Base-by-base conservation (phyloP, 1,284 basidiomycete species). In the Cystobasidiaceae sp. region DNA sequence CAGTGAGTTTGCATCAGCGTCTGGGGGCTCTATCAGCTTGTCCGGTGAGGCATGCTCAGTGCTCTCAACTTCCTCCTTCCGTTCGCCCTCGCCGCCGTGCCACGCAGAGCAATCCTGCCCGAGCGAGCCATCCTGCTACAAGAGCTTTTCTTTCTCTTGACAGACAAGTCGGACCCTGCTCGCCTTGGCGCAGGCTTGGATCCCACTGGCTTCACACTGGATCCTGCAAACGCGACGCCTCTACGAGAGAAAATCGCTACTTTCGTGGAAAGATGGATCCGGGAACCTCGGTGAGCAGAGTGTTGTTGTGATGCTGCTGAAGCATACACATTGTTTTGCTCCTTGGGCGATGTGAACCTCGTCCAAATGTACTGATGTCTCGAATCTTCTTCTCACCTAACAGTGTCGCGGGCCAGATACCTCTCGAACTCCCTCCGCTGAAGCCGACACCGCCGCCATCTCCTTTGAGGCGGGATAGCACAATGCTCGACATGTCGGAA, bases 161-260 rank as follows among this genome's bases (percentile, higher is more conserved):
- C 66, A 27, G 71, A 70, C 43, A 70, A 68, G 62, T 27, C 32
- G 6, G 37, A 43, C 0, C 32, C 64, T 2, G 41, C 25, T 28
- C 57, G 51, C 27, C 70, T 70, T 23, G 67, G 69, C 19, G 65
- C 71, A 4, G 71, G 71, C 8, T 37, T 70, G n/a, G 51, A 64
- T 21, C 61, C 61, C 6, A 51, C 45, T 13, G 68, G 66, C 0
- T 34, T 50, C 7, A 48, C 66, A n/a, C 43, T 62, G 9, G 68
- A 60, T 21, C 48, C 44, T 32, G 59, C 56, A 8, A 28, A 33
- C 0, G 39, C 21, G 45, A 50, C 2, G 21, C 41, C 13, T 39
- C 49, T 13, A 2, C 23, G n/a, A 25, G 45, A 48, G 7, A 67
- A 45, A 8, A 34, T 68, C 13, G 63, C 64, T 19, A 68, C 68